Conservation (phyloP, 148 eudicot genomes). For the Beta vulgaris region DNA sequence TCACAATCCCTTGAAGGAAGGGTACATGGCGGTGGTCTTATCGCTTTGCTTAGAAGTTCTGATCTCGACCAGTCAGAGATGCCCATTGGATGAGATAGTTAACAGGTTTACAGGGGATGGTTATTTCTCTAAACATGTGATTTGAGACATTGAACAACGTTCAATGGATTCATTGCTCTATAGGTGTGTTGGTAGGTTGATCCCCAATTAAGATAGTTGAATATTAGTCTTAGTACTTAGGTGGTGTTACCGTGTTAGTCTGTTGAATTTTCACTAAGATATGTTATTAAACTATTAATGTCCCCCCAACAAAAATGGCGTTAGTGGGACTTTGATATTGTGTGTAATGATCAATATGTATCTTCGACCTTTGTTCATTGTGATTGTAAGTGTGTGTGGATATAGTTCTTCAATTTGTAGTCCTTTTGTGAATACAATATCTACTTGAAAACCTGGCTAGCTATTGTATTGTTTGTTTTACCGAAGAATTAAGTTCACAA, state of each 20-base stretch:
- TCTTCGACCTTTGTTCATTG: neutral
- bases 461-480: too few relatives aligned
- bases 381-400: slow-evolving; percentile 2
- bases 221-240: neutral
- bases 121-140: neutral
- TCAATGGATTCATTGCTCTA: neutral
- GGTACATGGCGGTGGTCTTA: slow-evolving; percentile 67
- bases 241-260: neutral
- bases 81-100: slow-evolving; percentile 1
- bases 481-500: too few relatives aligned
- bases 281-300: too few relatives aligned
- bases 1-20: slow-evolving; percentile 57
- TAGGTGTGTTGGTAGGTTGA: neutral
- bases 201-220: neutral
- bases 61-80: slow-evolving; percentile 10
- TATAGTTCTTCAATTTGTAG: neutral
- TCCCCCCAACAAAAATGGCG: too few relatives aligned
- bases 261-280: neutral
- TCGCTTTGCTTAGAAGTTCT: slow-evolving; percentile 50
- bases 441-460: too few relatives aligned
- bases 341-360: neutral
- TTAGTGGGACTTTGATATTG: neutral
- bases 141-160: neutral
- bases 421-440: neutral
- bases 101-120: too few relatives aligned